Base-by-base conservation (phyloP, 352 stramenopile species). In the Globisporangium yorkense region DNA sequence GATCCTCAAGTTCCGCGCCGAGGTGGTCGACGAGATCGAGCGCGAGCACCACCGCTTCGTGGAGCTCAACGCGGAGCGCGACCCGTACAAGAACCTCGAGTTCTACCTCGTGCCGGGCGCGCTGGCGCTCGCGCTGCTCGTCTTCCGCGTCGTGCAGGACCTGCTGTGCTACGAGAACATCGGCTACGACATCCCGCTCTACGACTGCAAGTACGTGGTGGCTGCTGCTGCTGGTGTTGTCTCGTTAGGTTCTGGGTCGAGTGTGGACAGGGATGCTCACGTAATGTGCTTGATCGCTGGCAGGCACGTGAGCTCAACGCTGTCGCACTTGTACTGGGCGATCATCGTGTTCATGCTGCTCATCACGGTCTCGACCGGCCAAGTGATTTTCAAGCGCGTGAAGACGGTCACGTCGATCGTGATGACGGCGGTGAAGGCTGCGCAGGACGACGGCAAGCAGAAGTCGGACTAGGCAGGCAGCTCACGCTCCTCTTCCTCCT, bases 51-150 rank as follows among this genome's bases (percentile, higher is more conserved):
- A 89, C 39, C 82, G 95, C 13, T 99, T 97, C 76, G 56, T 86
- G 21, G 92, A 96, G 57, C 82, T 98, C 16, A 99, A 99, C 71
- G 84, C 90, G 33, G 86, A 95, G 61, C 88, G 96, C 15, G 98
- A 99, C 74, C 96, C 96, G 56, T 96, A 98, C 71, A 89, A 90
- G 61, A 94, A 97, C 65, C 75, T 89, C 61, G 95, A 90, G 77
- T 98, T 87, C 67, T 99, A 98, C 65, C 63, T 97, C 24, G 75
- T 99, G 48, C 95, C 96, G 2, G 74, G 97, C 27, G 70, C 81
- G 9, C 71, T 99, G 31, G 97, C 94, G 12, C 60, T 96, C 39
- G 66, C 79, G 39, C 81, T 97, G 52, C 88, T 96, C 33, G 69
- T 98, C 37, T 82, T 98, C 54, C 84, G 94, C 51, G 94, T 94